These are phyloP conservation scores for Kwoniella europaea DNA, from an alignment of 768 basidiomycete genomes.

Conservation along the genomic window DNA sequence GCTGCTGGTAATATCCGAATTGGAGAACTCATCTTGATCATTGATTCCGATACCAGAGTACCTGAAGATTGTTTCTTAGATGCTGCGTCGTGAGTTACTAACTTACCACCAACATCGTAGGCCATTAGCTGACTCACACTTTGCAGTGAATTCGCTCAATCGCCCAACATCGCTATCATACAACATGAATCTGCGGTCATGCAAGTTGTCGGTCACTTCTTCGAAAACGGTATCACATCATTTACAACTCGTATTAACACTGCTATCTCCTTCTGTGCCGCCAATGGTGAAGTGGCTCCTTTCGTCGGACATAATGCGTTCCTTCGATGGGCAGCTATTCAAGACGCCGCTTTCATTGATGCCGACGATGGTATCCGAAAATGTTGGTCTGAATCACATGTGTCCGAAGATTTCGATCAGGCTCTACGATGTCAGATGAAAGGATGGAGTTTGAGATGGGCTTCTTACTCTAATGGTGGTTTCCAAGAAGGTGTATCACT, in stretches of 20 bases:
- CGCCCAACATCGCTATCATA: conserved; percentile 83
- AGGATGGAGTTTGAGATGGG: conserved; percentile 62
- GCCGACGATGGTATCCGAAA: conserved; percentile 69
- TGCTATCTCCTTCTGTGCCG: conserved; percentile 56
- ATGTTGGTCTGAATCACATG: conserved; percentile 82
- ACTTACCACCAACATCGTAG: not conserved
- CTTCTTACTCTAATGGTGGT: conserved; percentile 79
- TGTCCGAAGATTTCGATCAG: conserved; percentile 65
- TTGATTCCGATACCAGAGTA: conserved; percentile 79
- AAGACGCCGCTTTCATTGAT: conserved; percentile 78
- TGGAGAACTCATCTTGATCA: conserved; percentile 69
- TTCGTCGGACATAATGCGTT: conserved; percentile 66
- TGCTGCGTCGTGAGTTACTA: conserved; percentile 64
- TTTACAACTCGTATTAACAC: conserved; percentile 83
- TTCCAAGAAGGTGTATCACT: conserved; percentile 93
- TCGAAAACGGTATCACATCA: conserved; percentile 60
- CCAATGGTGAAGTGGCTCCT: conserved; percentile 51
- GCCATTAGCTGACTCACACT: conserved; percentile 3
- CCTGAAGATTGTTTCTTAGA: conserved; percentile 89
- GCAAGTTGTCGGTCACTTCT: conserved; percentile 64
- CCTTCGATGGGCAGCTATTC: conserved; percentile 83
- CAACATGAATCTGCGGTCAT: conserved; percentile 52
- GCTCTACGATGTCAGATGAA: conserved; percentile 64
- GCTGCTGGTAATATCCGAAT: conserved; percentile 74
- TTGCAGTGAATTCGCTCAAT: conserved; percentile 73